Evolutionary conservation across 192 early-diverging fungal genomes (phyloP).

Genomic region (Podila verticillata): DNA sequence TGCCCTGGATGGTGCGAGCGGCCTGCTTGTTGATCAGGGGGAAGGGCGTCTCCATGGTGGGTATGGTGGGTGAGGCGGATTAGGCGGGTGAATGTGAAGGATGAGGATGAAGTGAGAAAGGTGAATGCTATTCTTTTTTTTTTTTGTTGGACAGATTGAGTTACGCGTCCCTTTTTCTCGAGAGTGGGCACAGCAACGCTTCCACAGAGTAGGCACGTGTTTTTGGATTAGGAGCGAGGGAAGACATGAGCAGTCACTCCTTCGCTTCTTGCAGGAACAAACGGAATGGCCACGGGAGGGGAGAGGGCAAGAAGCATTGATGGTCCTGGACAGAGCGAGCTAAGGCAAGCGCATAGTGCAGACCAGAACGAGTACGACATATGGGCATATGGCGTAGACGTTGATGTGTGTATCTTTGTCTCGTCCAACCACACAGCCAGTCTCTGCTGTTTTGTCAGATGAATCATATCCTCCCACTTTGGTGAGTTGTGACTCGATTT

Average conservation of each 20-base stretch:
- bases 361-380: no score
- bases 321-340: no score
- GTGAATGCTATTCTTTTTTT: neutral
- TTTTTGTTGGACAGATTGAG: neutral
- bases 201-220: no score
- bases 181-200: neutral
- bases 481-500: neutral
- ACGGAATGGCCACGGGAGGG: no score
- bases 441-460: neutral
- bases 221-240: no score
- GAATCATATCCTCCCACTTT: neutral
- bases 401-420: no score
- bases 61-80: neutral
- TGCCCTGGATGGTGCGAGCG: constrained; percentile 52
- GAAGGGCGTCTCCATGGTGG: constrained; percentile 26
- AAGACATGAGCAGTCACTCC: no score
- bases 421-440: no score
- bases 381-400: no score
- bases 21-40: constrained; percentile 58
- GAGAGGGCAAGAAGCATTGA: no score
- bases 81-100: neutral
- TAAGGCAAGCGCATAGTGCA: no score
- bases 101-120: neutral
- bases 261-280: no score
- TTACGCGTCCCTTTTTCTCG: neutral